Evolutionary conservation across 1,139 yeast genomes (phyloP).

Genomic region (Starmera stellimalicola): DNA sequence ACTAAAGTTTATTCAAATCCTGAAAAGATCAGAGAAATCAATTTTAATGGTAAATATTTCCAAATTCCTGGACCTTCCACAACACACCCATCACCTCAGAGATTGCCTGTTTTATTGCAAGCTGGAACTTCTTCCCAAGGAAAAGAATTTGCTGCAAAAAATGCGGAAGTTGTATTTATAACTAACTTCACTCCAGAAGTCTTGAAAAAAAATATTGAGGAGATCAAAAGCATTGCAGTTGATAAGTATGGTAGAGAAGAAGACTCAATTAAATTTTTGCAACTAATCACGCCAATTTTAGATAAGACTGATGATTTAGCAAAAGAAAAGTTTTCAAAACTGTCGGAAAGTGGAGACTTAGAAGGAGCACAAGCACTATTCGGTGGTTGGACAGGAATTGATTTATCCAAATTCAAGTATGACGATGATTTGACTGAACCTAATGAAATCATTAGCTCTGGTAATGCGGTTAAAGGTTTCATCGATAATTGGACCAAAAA

Average conservation of each 20-base stretch:
- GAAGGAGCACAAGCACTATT: slow-evolving; percentile 31
- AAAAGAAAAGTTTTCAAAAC: slow-evolving; percentile 20
- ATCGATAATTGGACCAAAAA: slow-evolving; percentile 20
- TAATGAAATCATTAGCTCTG: too few relatives aligned
- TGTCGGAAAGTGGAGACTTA: slow-evolving; percentile 22
- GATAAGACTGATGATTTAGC: slow-evolving; percentile 26
- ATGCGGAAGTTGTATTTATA: slow-evolving; percentile 32
- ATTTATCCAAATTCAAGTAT: slow-evolving; percentile 22
- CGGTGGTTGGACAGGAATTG: slow-evolving; percentile 30
- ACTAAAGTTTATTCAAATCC: slow-evolving; percentile 28
- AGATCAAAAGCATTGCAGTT: slow-evolving; percentile 22
- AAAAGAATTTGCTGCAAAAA: slow-evolving; percentile 31
- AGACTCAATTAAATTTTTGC: slow-evolving; percentile 20
- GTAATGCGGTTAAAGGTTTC: slow-evolving; percentile 19
- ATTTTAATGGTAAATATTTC: slow-evolving; percentile 28
- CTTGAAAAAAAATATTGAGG: slow-evolving; percentile 22
- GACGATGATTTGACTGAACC: slow-evolving; percentile 24
- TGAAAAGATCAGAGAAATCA: slow-evolving; percentile 26
- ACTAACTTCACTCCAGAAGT: slow-evolving; percentile 23
- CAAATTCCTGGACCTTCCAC: slow-evolving; percentile 31
- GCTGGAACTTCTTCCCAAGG: slow-evolving; percentile 36
- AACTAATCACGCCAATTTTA: slow-evolving; percentile 17
- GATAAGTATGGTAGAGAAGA: slow-evolving; percentile 20
- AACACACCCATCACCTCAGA: slow-evolving; percentile 30
- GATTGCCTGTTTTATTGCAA: slow-evolving; percentile 32